Evolutionary conservation across 352 stramenopile species (phyloP).

Genomic region (Blastocystis hominis): DNA sequence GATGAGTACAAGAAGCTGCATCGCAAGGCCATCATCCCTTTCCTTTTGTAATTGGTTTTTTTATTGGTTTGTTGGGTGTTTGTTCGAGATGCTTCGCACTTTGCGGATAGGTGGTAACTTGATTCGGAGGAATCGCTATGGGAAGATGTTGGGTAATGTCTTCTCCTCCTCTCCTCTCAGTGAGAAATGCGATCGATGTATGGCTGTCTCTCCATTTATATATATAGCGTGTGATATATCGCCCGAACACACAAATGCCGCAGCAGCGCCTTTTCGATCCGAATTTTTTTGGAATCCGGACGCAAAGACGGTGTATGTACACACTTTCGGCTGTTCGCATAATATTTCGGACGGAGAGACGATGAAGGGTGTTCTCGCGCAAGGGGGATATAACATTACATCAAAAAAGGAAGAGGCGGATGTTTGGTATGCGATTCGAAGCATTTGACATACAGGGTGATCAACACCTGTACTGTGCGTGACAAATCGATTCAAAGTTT

Average conservation of each 20-base stretch:
- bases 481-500: constrained; percentile 78
- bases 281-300: not conserved
- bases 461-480: constrained; percentile 84
- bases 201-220: not conserved
- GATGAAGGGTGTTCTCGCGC: constrained; percentile 77
- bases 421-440: constrained; percentile 63
- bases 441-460: constrained; percentile 61
- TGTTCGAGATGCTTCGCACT: not conserved
- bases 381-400: constrained; percentile 77
- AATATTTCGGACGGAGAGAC: constrained; percentile 83
- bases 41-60: constrained; percentile 68
- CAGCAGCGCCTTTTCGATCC: not conserved
- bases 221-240: not conserved
- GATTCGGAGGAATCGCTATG: too few relatives aligned
- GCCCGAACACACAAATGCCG: not conserved
- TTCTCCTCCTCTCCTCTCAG: too few relatives aligned
- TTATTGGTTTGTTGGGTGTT: not conserved
- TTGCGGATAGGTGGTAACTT: not conserved
- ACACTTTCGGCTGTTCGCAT: constrained; percentile 81
- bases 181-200: too few relatives aligned
- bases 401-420: constrained; percentile 70
- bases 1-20: constrained; percentile 76
- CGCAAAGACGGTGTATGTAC: constrained; percentile 62
- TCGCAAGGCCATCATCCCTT: constrained; percentile 73
- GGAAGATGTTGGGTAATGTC: too few relatives aligned